These are phyloP conservation scores for Medicago arabica DNA, from an alignment of 306 rosid species.

Conservation along the genomic window DNA sequence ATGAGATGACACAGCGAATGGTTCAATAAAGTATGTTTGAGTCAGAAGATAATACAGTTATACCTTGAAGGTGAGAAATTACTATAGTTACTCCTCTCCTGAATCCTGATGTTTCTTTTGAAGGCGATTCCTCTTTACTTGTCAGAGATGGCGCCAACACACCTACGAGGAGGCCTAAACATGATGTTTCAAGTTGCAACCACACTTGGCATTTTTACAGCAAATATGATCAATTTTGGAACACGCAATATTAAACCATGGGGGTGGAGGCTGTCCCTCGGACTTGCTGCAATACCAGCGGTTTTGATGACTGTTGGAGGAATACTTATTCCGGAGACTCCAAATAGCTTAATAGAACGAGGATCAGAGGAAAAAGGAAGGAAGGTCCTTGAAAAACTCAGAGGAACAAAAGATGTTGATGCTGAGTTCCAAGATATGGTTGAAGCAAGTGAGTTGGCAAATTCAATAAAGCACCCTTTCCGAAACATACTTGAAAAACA, in stretches of 20 bases:
- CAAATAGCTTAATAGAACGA: slow-evolving; percentile 77
- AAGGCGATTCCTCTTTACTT: slow-evolving; percentile 90
- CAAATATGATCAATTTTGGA: slow-evolving; percentile 88
- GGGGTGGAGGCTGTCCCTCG: slow-evolving; percentile 97
- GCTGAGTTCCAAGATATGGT: slow-evolving; percentile 87
- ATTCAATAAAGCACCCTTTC: slow-evolving; percentile 70
- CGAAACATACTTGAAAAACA: slow-evolving; percentile 66
- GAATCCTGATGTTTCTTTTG: slow-evolving; percentile 44
- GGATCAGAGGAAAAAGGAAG: slow-evolving; percentile 64
- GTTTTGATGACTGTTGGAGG: slow-evolving; percentile 82
- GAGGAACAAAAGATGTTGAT: slow-evolving; percentile 73
- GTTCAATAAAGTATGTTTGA: background rate
- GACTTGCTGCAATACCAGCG: slow-evolving; percentile 85
- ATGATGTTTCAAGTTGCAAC: slow-evolving; percentile 97
- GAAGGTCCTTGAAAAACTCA: slow-evolving; percentile 60
- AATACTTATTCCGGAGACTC: slow-evolving; percentile 81
- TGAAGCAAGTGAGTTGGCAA: slow-evolving; percentile 81
- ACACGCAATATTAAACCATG: slow-evolving; percentile 75
- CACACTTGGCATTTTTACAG: slow-evolving; percentile 81
- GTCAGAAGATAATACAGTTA: too few species aligned
- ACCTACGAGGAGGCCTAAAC: slow-evolving; percentile 87
- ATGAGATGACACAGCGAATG: background rate
- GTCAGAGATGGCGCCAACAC: slow-evolving; percentile 96
- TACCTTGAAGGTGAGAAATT: background rate
- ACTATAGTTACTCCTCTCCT: background rate